Evolutionary conservation across 2,329 filamentous ascomycete species (phyloP), one percentile per base, ranked within the genome.

Genomic region (Lasiodiplodia sp.): DNA sequence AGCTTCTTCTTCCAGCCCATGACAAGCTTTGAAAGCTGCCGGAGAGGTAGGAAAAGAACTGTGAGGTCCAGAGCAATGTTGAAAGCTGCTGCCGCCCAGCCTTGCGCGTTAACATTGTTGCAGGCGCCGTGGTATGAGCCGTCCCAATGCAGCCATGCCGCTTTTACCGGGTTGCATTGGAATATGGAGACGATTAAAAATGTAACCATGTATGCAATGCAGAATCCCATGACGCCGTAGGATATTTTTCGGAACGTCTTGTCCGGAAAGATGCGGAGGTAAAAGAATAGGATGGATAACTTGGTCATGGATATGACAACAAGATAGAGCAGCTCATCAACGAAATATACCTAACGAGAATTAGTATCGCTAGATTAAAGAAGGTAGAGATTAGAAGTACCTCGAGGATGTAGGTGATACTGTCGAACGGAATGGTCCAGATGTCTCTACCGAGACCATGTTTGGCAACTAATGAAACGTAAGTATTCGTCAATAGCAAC

Each of bases 361-460:
- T 66, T 25, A 28, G 49, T n/a, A 4, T n/a, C 5, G 23, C 14
- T n/a, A 1, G 10, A 8, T n/a, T 23, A 31, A 16, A 37, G 14
- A 10, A 8, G 31, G n/a, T 10, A 21, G 47, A 21, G 8, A 21
- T 34, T 18, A 4, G 23, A 69, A 72, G 63, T 71, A 75, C 75
- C 44, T 78, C 75, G 10, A 80, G 73, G 28, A 87, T 84, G 1
- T 73, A 71, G 11, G 80, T 83, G 52, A 88, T 81, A n/a, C 80
- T 75, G 0, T 79, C 73, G 1, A 78, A 74, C 0, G 77, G 71
- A 4, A 87, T 71, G 0, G 82, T 83, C 85, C 85, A 87, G 37
- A 87, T 79, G 67, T 87, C 85, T 23, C 74, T 80, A 1, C 85
- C 84, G 10, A 87, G 73, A 0, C 85, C 86, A 62, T 83, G 78